Evolutionary conservation across 768 basidiomycete species (phyloP), one percentile per base, ranked within the genome.

Genomic region (Asterophora lycoperdoides): DNA sequence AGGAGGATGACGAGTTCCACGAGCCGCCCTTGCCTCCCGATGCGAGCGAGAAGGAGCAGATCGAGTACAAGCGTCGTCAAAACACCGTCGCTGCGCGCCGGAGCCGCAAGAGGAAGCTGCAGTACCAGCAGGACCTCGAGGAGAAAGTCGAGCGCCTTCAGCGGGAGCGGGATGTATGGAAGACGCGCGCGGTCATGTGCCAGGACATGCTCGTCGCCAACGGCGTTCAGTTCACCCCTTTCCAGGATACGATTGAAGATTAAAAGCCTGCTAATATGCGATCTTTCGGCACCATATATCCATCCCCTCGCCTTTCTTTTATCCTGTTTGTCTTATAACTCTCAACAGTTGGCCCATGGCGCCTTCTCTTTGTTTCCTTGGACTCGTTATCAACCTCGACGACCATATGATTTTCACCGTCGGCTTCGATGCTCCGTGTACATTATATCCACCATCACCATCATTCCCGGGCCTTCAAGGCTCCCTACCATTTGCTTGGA

Each of bases 51-150:
- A 63, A 73, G 52, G 78, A 84, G 56, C 81, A 82, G 54, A 89
- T 90, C 55, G 85, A 84, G 65, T 77, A 75, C 44, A 92, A 91
- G 74, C 77, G 90, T 39, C 76, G 84, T 5, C 82, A 84, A 65
- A 92, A 91, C 60, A 89, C 88, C 4, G 63, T 90, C 6, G 89
- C 90, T 0, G 90, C 90, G 15, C 75, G 90, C 4, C 76, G 86
- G 40, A 83, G 80, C 56, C 73, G 89, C 9, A 80, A 80, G 75
- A 75, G 89, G 40, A 92, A 90, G 74, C 65, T 84, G 32, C 76
- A 81, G 67, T 77, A 87, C 56, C 79, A 86, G 60, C 74, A 77
- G 48, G 72, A 75, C 47, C 63, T 91, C 36, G 81, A 87, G 70
- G 62, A 69, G 8, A 66, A 55, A n/a, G 60, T 79, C 37, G 74